phyloP scores from a whole-genome alignment of 352 stramenopile genomes.

The Pythium aristosporum region DNA sequence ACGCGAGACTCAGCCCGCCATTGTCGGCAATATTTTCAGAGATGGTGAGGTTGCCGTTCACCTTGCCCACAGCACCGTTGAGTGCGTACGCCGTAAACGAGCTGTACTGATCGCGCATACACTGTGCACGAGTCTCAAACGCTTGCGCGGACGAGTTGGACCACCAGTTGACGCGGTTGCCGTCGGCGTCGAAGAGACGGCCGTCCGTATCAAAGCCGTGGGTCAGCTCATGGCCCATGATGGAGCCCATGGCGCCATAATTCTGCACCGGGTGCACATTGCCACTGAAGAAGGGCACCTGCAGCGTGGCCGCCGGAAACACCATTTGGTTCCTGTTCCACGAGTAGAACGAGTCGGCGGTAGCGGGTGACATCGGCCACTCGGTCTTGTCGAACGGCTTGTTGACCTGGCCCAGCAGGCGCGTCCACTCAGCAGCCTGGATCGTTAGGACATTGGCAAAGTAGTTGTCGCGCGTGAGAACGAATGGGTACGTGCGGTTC shows the following conservation, averaged over 20 bases:
- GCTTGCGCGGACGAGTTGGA: conserved; percentile 65
- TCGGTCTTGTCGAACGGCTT: conserved; percentile 43
- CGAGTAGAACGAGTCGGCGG: conserved; percentile 88
- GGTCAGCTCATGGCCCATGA: conserved; percentile 94
- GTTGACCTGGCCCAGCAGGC: conserved; percentile 18
- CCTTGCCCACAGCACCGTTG: conserved; percentile 38
- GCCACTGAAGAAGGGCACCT: conserved; percentile 90
- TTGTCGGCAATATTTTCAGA: conserved; percentile 83
- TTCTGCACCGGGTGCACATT: conserved; percentile 82
- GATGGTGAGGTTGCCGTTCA: conserved; percentile 65
- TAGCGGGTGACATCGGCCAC: conserved; percentile 89
- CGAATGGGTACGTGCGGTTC: conserved; percentile 41
- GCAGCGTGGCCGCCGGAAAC: conserved; percentile 93
- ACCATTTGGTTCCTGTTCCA: conserved; percentile 88
- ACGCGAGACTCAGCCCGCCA: conserved; percentile 59
- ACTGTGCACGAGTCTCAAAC: conserved; percentile 64
- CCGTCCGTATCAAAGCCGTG: conserved; percentile 94
- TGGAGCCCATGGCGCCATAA: conserved; percentile 90
- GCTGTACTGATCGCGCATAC: conserved; percentile 63
- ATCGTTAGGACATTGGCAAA: conserved; percentile 60
- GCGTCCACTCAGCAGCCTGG: conserved; percentile 31
- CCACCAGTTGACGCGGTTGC: conserved; percentile 93
- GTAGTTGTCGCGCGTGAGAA: conserved; percentile 35
- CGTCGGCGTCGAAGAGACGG: conserved; percentile 78
- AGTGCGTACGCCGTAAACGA: conserved; percentile 37